Conservation (phyloP, 768 basidiomycete genomes). For the Trametes maxima region DNA sequence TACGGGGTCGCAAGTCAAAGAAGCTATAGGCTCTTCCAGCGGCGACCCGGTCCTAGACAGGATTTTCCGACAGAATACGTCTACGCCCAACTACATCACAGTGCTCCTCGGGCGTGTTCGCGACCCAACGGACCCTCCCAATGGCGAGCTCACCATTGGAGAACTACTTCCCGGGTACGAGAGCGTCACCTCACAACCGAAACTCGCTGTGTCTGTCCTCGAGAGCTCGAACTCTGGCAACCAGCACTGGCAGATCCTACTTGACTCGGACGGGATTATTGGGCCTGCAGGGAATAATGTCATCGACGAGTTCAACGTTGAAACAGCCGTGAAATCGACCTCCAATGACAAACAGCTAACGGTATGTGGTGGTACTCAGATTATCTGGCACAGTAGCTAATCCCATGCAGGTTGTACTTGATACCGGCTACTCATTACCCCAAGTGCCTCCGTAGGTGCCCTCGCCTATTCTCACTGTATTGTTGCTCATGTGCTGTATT, state of each 20-base stretch:
- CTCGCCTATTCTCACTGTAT: too few species aligned
- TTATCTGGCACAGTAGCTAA: neutral
- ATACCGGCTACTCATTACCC: conserved; percentile 70
- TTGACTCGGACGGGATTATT: conserved; percentile 63
- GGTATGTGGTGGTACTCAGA: conserved; percentile 22
- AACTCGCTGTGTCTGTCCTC: conserved; percentile 49
- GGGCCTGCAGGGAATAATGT: conserved; percentile 63
- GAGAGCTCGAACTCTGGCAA: conserved; percentile 36
- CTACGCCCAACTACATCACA: conserved; percentile 63
- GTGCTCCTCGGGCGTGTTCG: conserved; percentile 63
- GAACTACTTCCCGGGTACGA: conserved; percentile 54
- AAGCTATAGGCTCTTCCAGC: conserved; percentile 30
- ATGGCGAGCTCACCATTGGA: conserved; percentile 66
- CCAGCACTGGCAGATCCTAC: conserved; percentile 68
- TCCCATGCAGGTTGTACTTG: conserved; percentile 47
- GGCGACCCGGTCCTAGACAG: conserved; percentile 63
- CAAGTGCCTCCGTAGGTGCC: conserved; percentile 56
- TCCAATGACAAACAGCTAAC: conserved; percentile 52
- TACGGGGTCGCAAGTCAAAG: conserved; percentile 51
- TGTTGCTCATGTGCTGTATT: neutral
- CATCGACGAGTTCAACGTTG: conserved; percentile 45
- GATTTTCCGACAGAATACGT: conserved; percentile 60
- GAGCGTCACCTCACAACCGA: conserved; percentile 51
- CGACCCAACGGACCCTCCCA: conserved; percentile 52
- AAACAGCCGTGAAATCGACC: conserved; percentile 45